Conservation (phyloP, 2,329 filamentous ascomycete genomes). For the Orbilia quercus region DNA sequence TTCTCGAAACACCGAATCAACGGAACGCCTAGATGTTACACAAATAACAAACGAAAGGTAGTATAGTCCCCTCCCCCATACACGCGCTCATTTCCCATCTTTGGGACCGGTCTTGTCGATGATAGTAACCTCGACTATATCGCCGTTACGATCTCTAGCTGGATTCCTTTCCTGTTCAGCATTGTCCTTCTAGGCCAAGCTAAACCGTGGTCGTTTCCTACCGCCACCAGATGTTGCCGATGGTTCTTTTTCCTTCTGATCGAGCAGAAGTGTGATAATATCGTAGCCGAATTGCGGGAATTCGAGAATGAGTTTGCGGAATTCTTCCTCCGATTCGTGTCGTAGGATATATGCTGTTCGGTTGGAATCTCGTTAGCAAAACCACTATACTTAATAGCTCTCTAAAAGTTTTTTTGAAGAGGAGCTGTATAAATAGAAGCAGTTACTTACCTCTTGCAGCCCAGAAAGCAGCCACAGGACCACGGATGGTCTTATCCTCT, state of each 20-base stretch:
- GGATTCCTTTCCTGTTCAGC: slow-evolving; percentile 23
- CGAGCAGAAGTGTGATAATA: slow-evolving; percentile 69
- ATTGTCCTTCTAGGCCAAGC: slow-evolving; percentile 40
- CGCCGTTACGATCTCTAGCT: background rate
- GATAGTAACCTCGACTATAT: slow-evolving; percentile 8
- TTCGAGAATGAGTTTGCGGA: slow-evolving; percentile 84
- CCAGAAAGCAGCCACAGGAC: slow-evolving; percentile 91
- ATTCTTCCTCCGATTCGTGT: slow-evolving; percentile 86
- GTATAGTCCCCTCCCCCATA: slow-evolving; percentile 1
- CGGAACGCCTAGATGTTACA: background rate
- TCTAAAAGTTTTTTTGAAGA: background rate
- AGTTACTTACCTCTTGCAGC: slow-evolving; percentile 65
- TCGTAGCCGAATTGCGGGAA: slow-evolving; percentile 93
- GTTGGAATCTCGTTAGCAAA: slow-evolving; percentile 7
- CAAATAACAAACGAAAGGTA: background rate
- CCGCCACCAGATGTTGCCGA: slow-evolving; percentile 21
- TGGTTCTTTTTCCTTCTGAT: slow-evolving; percentile 59
- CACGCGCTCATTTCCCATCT: background rate
- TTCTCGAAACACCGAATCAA: no score
- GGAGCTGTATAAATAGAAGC: background rate
- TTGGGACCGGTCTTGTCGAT: slow-evolving; percentile 4
- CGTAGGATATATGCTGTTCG: slow-evolving; percentile 75
- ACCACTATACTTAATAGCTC: no score
- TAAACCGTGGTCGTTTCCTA: slow-evolving; percentile 51
- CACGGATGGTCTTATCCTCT: slow-evolving; percentile 79